A percentile compares a stretch with the other conserved stretches of the same genome.
Evolutionary conservation across 441 rosid genomes (phyloP).

Genomic region (Populus hybrid): DNA sequence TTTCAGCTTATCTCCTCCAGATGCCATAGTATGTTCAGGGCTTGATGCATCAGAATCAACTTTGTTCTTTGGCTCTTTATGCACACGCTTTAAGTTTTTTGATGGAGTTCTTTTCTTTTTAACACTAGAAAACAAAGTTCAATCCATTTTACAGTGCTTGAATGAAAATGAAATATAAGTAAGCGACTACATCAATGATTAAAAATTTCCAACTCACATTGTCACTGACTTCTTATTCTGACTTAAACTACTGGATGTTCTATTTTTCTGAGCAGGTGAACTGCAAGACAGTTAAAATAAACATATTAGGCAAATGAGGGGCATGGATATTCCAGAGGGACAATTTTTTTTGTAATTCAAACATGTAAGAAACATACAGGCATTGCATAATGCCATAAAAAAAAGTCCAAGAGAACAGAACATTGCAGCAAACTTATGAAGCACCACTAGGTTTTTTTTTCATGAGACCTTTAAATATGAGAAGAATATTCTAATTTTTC

Average conservation of each 20-base stretch:
- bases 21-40: slow-evolving; percentile 27
- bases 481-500: neutral
- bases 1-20: slow-evolving; percentile 24
- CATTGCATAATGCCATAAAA: neutral
- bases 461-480: neutral
- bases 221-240: slow-evolving; percentile 41
- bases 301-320: neutral
- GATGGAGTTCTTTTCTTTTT: slow-evolving; percentile 89
- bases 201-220: slow-evolving; percentile 45
- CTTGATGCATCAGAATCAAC: slow-evolving; percentile 44
- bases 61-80: slow-evolving; percentile 37
- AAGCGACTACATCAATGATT: slow-evolving; percentile 12
- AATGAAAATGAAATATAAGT: slow-evolving; percentile 3
- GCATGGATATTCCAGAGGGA: neutral
- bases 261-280: slow-evolving; percentile 49
- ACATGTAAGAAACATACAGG: slow-evolving; percentile 4
- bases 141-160: slow-evolving; percentile 16
- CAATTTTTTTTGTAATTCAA: neutral
- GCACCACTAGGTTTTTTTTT: neutral
- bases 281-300: slow-evolving; percentile 35
- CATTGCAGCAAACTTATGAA: neutral
- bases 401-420: neutral
- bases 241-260: slow-evolving; percentile 33
- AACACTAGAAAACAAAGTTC: slow-evolving; percentile 33
- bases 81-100: slow-evolving; percentile 44